These are phyloP conservation scores for Candida glucosophila DNA, from an alignment of 1,139 yeast genomes.

Conservation along the genomic window DNA sequence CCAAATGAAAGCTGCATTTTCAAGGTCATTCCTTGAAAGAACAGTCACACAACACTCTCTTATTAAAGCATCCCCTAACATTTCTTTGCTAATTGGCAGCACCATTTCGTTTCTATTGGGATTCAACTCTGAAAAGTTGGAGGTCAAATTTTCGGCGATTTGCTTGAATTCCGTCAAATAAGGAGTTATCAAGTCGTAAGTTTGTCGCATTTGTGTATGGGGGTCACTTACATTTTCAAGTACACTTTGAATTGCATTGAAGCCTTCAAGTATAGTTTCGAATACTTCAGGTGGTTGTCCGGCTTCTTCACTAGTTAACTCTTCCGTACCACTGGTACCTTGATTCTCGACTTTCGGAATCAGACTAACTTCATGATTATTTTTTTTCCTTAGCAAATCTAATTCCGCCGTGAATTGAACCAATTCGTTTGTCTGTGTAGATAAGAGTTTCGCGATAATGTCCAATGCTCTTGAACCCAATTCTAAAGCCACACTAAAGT, in stretches of 20 bases:
- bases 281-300: constrained; percentile 32
- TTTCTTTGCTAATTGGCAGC: constrained; percentile 14
- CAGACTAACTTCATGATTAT: neutral
- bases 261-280: constrained; percentile 26
- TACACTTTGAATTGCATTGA: constrained; percentile 22
- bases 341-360: constrained; percentile 2
- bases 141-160: constrained; percentile 15
- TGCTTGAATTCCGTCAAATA: constrained; percentile 14
- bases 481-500: constrained; percentile 9
- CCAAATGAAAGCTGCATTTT: constrained; percentile 18
- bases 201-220: constrained; percentile 3
- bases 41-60: constrained; percentile 16
- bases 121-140: constrained; percentile 14
- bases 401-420: constrained; percentile 21
- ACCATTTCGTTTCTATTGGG: constrained; percentile 17
- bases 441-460: constrained; percentile 11
- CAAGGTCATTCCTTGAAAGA: constrained; percentile 10
- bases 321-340: too few relatives aligned
- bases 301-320: constrained; percentile 18
- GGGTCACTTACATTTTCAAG: constrained; percentile 15
- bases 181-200: constrained; percentile 8
- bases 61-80: constrained; percentile 19
- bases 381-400: constrained; percentile 4
- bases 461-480: constrained; percentile 12
- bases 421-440: constrained; percentile 17